Evolutionary conservation across 2,329 filamentous ascomycete species (phyloP).

Genomic region (Ceratocystis lukuohia): DNA sequence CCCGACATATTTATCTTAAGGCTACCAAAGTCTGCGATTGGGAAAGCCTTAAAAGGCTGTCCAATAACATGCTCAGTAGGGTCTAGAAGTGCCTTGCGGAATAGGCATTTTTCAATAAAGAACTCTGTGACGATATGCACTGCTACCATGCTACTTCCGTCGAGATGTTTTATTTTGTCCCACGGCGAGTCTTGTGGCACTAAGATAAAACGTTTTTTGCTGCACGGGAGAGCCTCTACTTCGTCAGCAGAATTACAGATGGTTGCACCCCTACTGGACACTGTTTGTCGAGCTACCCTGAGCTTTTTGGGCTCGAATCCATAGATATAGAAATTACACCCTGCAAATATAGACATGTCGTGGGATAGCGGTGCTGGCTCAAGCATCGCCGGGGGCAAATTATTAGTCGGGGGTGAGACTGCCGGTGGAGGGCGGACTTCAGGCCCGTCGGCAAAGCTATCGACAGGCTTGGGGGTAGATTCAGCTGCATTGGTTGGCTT

Average conservation of each 20-base stretch:
- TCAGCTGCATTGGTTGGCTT: not conserved
- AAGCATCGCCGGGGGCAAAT: not conserved
- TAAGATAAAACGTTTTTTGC: slow-evolving; percentile 31
- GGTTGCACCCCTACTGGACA: slow-evolving; percentile 8
- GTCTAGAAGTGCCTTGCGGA: slow-evolving; percentile 56
- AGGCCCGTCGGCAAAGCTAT: slow-evolving; percentile 11
- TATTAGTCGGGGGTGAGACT: not conserved
- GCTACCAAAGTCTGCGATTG: slow-evolving; percentile 53
- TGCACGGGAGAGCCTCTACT: slow-evolving; percentile 1
- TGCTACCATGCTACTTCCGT: not conserved
- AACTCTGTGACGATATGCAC: slow-evolving; percentile 60
- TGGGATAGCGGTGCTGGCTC: slow-evolving; percentile 19
- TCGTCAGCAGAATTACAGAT: slow-evolving; percentile 9
- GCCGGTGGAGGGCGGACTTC: not conserved
- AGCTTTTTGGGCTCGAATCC: slow-evolving; percentile 36
- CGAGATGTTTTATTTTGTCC: not conserved
- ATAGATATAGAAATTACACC: slow-evolving; percentile 45
- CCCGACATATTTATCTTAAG: slow-evolving; percentile 67
- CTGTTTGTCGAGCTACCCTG: slow-evolving; percentile 10
- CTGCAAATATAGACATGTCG: slow-evolving; percentile 37
- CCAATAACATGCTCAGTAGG: slow-evolving; percentile 61
- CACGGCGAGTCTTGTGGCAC: slow-evolving; percentile 34
- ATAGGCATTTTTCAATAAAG: slow-evolving; percentile 82
- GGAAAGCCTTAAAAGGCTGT: slow-evolving; percentile 59
- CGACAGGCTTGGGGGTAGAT: not conserved